Conservation (phyloP, 768 basidiomycete genomes). For the Russula dissimulans region DNA sequence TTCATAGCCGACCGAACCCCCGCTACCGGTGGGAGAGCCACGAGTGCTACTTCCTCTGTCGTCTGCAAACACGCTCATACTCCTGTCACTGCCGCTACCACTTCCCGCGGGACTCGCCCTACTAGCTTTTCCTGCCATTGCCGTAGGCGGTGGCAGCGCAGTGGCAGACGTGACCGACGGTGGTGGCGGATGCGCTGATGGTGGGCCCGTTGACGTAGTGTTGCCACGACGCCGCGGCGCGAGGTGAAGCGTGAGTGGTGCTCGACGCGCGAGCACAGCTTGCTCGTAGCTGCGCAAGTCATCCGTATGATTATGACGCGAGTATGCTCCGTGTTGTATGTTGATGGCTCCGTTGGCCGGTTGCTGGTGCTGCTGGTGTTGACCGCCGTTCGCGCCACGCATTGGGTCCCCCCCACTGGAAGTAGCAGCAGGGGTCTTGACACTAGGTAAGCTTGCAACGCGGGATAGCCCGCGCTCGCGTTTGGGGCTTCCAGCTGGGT, state of each 20-base stretch:
- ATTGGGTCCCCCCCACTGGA: conserved; percentile 11
- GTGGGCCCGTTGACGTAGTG: conserved; percentile 9
- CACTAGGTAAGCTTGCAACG: conserved; percentile 60
- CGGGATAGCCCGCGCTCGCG: conserved; percentile 37
- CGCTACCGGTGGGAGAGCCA: conserved; percentile 18
- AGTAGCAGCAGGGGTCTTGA: conserved; percentile 45
- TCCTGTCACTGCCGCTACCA: conserved; percentile 14
- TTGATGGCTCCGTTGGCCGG: neutral
- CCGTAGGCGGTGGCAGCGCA: neutral
- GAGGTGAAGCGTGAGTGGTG: conserved; percentile 50
- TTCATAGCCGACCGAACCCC: conserved; percentile 24
- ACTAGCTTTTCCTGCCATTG: conserved; percentile 4
- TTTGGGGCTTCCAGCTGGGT: conserved; percentile 21
- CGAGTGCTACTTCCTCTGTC: conserved; percentile 7
- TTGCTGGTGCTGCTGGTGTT: neutral
- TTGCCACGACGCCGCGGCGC: conserved; percentile 32
- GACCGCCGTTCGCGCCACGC: conserved; percentile 2
- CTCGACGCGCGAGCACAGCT: conserved; percentile 60
- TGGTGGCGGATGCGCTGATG: neutral
- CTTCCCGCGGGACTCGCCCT: conserved; percentile 18
- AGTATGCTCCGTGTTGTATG: conserved; percentile 10
- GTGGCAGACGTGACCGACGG: neutral
- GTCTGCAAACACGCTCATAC: conserved; percentile 3
- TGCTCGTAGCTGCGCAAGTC: conserved; percentile 67
- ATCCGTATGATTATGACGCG: conserved; percentile 36